Evolutionary conservation across 345 rosid species (phyloP), one percentile per base, ranked within the genome.

Genomic region (Clarkia xantiana): DNA sequence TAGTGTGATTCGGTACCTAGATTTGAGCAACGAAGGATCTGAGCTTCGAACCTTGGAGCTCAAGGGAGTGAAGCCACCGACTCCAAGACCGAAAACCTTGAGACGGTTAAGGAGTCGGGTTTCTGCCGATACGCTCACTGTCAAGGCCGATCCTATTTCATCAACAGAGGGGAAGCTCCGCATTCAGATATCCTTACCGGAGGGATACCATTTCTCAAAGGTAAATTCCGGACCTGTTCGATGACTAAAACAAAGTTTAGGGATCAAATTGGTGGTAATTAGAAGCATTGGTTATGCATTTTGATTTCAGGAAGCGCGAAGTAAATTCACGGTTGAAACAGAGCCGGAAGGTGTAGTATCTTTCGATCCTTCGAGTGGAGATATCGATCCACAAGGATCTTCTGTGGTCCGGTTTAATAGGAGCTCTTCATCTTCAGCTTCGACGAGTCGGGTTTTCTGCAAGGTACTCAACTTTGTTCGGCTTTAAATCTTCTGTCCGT

Each of bases 141-240:
- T 83, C 38, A 65, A 57, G 47, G 77, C 75, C 41, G 66, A 77
- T 52, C 71, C 86, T 5, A 60, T 73, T 54, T 77, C 84, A 19
- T 76, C 96, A 54, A 63, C 47, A 0, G 78, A 77, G 62, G 96
- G 94, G 43, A 77, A 76, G 52, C 67, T 86, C 42, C 56, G 45
- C 62, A 62, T 90, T 51, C 67, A 75, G 61, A 73, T 89, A 58
- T 85, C 88, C 56, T 52, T 82, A 49, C 95, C 88, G 15, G 76
- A 69, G 53, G 94, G 70, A 19, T 90, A 77, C 70, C 94, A 81
- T 71, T 86, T 85, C 81, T 89, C 97, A 13, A 82, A 82, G 86
- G 97, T 89, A 41, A 54, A 14, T 15, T 10, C 36, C 7, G 1
- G 11, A 1, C 11, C 18, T 11, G 14, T 39, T 18, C 9, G 8